Evolutionary conservation across 768 basidiomycete genomes (phyloP).

Genomic region (Suillus lakei): DNA sequence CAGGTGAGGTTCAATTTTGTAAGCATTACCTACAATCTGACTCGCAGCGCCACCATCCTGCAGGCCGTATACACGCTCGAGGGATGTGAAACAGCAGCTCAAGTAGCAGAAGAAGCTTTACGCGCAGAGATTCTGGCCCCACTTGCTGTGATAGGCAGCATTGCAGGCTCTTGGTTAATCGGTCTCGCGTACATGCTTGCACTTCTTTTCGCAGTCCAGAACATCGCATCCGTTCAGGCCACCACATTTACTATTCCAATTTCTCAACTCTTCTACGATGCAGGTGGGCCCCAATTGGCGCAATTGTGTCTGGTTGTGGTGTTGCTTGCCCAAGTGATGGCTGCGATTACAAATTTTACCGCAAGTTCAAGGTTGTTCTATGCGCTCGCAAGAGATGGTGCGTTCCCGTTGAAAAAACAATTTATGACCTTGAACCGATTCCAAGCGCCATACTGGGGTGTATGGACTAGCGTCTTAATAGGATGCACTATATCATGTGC

Average conservation of each 20-base stretch:
- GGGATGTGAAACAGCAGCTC: conserved; percentile 67
- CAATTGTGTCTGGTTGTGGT: conserved; percentile 57
- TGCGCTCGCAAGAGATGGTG: conserved; percentile 59
- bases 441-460: conserved; percentile 59
- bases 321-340: conserved; percentile 56
- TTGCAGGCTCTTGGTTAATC: conserved; percentile 60
- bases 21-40: background rate
- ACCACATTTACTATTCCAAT: conserved; percentile 61
- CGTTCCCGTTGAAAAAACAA: conserved; percentile 48
- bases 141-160: conserved; percentile 55
- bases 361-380: conserved; percentile 62
- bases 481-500: conserved; percentile 61
- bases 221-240: conserved; percentile 50
- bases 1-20: background rate
- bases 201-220: conserved; percentile 61
- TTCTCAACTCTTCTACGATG: conserved; percentile 60
- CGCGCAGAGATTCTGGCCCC: conserved; percentile 62
- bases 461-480: conserved; percentile 57
- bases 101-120: conserved; percentile 62
- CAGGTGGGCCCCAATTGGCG: conserved; percentile 50
- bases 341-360: conserved; percentile 61
- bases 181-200: conserved; percentile 63
- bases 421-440: conserved; percentile 57
- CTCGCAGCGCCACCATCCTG: conserved; percentile 36
- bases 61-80: conserved; percentile 66